phyloP scores from a whole-genome alignment of 1,284 basidiomycete species.

The Ceratobasidium sp. region DNA sequence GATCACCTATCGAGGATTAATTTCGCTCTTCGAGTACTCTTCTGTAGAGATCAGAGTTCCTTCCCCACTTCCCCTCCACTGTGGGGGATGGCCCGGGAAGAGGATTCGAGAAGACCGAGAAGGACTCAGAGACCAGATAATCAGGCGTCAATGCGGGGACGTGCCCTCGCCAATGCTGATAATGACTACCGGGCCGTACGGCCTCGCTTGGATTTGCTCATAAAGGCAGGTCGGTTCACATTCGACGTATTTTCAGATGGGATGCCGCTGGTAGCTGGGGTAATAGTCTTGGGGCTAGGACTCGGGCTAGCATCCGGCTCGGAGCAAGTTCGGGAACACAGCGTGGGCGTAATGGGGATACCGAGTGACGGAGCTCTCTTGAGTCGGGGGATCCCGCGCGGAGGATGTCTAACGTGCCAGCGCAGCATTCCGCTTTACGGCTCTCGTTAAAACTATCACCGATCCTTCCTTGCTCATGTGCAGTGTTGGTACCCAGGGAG shows the following conservation, averaged over 20 bases:
- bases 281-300: conserved; percentile 6
- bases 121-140: conserved; percentile 20
- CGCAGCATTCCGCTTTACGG: background rate
- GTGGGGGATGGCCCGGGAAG: background rate
- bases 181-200: conserved; percentile 8
- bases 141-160: conserved; percentile 13
- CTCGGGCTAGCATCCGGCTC: conserved; percentile 6
- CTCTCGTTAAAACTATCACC: background rate
- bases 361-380: background rate
- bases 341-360: background rate
- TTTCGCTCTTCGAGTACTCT: background rate
- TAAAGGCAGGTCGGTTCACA: background rate
- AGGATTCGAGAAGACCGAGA: conserved; percentile 22
- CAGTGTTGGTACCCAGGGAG: background rate
- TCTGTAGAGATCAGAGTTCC: conserved; percentile 6
- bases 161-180: conserved; percentile 17
- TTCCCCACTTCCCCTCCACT: conserved; percentile 11
- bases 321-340: conserved; percentile 19
- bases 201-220: background rate
- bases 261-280: conserved; percentile 1
- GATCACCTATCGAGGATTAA: conserved; percentile 28
- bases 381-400: background rate
- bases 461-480: background rate
- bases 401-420: background rate
- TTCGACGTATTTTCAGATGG: conserved; percentile 17